Percentiles rank a stretch among this genome's conserved stretches.
Evolutionary conservation across 495 filamentous ascomycete genomes (phyloP).

Genomic region (Xylaria nigripes): DNA sequence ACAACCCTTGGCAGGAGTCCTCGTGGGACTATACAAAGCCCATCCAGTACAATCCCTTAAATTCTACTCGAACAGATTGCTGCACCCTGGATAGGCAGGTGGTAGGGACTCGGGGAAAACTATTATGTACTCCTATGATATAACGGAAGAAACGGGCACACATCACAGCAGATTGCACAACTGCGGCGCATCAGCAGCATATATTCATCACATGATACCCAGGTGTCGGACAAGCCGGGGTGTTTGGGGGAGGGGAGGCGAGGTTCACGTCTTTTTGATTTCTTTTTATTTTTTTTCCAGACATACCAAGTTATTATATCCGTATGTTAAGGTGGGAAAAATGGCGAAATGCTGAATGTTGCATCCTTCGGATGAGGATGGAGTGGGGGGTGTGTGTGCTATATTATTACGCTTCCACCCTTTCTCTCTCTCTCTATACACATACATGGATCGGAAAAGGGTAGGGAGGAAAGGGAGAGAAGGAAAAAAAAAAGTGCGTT

Average conservation of each 20-base stretch:
- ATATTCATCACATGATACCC: slow-evolving; percentile 1
- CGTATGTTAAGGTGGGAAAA: too few species aligned
- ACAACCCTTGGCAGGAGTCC: background rate
- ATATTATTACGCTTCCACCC: too few species aligned
- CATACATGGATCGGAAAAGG: too few species aligned
- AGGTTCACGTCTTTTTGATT: background rate
- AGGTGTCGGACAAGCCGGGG: background rate
- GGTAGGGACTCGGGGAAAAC: background rate
- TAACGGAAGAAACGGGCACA: background rate
- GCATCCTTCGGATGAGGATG: too few species aligned
- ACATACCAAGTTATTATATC: too few species aligned
- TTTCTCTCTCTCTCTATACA: too few species aligned
- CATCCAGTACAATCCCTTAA: background rate
- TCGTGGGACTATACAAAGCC: background rate
- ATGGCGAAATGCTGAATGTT: background rate
- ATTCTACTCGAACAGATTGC: background rate
- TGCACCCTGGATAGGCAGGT: background rate
- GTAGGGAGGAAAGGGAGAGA: too few species aligned
- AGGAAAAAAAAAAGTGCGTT: too few species aligned
- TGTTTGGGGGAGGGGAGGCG: too few species aligned
- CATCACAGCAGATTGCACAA: background rate
- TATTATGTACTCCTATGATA: background rate
- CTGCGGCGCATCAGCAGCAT: background rate
- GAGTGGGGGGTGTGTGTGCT: too few species aligned
- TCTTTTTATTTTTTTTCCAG: background rate